Evolutionary conservation across 129 eudicot species (phyloP), one percentile per base, ranked within the genome.

Genomic region (Gnaphalium uliginosum): DNA sequence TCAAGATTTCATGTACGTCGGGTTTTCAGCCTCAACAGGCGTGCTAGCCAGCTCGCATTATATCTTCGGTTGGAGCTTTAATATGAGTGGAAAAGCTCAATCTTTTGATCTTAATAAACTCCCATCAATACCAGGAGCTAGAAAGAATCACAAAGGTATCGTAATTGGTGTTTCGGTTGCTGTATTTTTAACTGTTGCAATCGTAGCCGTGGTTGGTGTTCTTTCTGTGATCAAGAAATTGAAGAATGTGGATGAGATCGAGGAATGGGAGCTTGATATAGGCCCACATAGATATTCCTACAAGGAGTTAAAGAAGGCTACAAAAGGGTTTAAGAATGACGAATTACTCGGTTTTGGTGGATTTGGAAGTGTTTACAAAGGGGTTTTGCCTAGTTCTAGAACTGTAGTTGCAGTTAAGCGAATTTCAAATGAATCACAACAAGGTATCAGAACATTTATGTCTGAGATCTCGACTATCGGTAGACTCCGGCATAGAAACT

Each of bases 11-110:
- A 88, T 88, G 94, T 92, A 83, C 68, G 85, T 86, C 18, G 98
- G 96, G 4, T 89, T 92, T 73, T 90, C 95, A 73, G 87, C 96
- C 48, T 90, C 98, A 39, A 92, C 98, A 22, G 98, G 94, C 72
- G 59, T 82, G 76, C 96, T 92, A 43, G 90, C 98, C 26, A 86
- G 95, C 46, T 86, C 89, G 14, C 98, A 92, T 68, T 92, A 90
- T 79, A 54, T 92, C 9, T 77, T 74, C 58, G 98, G 98, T 7
- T 92, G 98, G 96, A 89, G 92, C 82, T 92, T 92, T 66, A 84
- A 77, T 39, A 77, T 46, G 35, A 78, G 81, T 53, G 96, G 96
- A 4, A 26, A 81, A 72, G 89, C 92, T 54, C 65, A 81, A 41
- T 78, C 96, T 8, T 75, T 90, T 7, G 85, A 89, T 86, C 81